Percentiles rank a stretch among this genome's conserved stretches.
These are phyloP conservation scores for Coniochaeta ligniaria DNA, from an alignment of 2,329 filamentous ascomycete genomes.

Conservation along the genomic window DNA sequence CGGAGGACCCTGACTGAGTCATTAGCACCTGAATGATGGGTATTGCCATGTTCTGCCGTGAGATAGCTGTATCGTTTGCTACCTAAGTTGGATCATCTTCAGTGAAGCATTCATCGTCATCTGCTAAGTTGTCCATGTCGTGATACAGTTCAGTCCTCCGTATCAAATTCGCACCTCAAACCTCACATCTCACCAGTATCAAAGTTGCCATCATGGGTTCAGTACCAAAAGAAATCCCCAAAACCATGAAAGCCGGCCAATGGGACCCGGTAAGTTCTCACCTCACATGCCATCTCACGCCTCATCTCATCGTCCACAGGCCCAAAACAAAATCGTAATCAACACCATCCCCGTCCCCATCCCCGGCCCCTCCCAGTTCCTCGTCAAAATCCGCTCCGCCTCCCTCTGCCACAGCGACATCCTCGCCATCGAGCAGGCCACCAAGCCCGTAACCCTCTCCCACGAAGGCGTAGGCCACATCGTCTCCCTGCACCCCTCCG, in stretches of 20 bases:
- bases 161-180: too few species aligned
- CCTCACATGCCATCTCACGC: background rate
- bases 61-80: too few species aligned
- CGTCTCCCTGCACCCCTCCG: slow-evolving; percentile 25
- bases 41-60: background rate
- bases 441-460: slow-evolving; percentile 22
- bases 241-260: slow-evolving; percentile 12
- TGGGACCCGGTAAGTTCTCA: slow-evolving; percentile 8
- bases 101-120: background rate
- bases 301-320: background rate
- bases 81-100: too few species aligned
- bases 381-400: slow-evolving; percentile 26
- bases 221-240: slow-evolving; percentile 5
- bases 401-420: slow-evolving; percentile 26
- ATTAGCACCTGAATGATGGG: background rate
- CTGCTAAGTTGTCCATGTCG: background rate
- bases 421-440: slow-evolving; percentile 14
- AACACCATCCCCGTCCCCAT: slow-evolving; percentile 35
- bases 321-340: background rate
- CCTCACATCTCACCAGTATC: too few species aligned
- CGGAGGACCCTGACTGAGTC: background rate
- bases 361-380: slow-evolving; percentile 30
- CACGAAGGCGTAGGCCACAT: slow-evolving; percentile 39
- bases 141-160: too few species aligned
- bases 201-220: slow-evolving; percentile 2